phyloP scores from a whole-genome alignment of 2,329 filamentous ascomycete species.

The Colletotrichum sp. region DNA sequence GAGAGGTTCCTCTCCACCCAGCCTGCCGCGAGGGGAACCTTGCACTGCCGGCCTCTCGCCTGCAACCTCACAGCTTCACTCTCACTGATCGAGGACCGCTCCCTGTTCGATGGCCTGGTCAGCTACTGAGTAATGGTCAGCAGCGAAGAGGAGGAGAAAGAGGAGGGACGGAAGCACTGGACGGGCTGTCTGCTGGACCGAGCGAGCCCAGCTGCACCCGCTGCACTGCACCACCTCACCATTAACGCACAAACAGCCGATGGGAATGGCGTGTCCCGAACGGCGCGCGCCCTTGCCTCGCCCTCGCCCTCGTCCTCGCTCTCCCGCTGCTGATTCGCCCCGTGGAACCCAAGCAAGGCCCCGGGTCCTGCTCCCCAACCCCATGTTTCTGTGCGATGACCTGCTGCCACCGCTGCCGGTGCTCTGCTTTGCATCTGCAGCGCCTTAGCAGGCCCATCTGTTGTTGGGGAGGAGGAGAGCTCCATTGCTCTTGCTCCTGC shows the following conservation, averaged over 20 bases:
- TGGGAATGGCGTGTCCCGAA: constrained; percentile 14
- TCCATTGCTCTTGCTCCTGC: neutral
- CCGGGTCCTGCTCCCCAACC: neutral
- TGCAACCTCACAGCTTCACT: constrained; percentile 5
- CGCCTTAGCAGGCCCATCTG: neutral
- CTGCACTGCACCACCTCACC: neutral
- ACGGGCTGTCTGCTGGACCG: neutral
- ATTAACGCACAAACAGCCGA: neutral
- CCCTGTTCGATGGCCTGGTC: neutral
- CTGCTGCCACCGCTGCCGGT: neutral
- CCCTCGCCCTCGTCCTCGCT: neutral
- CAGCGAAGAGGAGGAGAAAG: neutral
- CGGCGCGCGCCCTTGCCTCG: constrained; percentile 4
- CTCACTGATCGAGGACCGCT: neutral
- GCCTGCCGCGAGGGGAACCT: constrained; percentile 11
- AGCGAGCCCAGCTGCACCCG: neutral
- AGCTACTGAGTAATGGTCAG: neutral
- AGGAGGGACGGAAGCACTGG: neutral
- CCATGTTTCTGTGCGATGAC: constrained; percentile 21
- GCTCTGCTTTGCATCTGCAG: constrained; percentile 3
- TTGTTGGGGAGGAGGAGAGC: neutral
- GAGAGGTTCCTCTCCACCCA: constrained; percentile 6
- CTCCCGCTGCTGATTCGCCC: constrained; percentile 16
- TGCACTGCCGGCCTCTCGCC: neutral
- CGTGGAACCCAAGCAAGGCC: constrained; percentile 1